Base-by-base conservation (phyloP, 331 rosid species). In the Erythrophleum ivorense region DNA sequence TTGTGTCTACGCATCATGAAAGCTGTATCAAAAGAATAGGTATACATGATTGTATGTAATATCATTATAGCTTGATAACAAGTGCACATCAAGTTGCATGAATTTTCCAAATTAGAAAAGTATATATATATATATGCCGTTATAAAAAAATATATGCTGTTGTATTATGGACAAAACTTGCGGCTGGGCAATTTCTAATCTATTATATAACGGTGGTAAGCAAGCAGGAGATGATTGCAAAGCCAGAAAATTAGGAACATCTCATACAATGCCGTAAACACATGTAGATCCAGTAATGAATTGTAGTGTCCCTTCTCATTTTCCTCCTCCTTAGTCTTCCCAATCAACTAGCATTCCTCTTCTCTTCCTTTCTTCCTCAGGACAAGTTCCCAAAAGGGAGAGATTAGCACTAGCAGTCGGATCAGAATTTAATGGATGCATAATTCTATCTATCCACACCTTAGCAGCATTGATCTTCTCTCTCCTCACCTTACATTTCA, bases 301-400 rank as follows among this genome's bases (percentile, higher is more conserved):
- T 86, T 88, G 80, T 92, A 94, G 80, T 88, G 84, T 21, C 98
- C 98, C 83, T 86, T 92, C 94, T 91, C 97, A 50, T 92, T 94
- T 84, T 92, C 94, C 83, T 90, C 93, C 46, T 87, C 96, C 80
- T 86, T 91, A 84, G 84, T 94, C 98, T 88, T 92, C 98, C 94
- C 96, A 91, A 65, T 89, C 94, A 71, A 70, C 81, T 49, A 29
- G 67, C 19, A 11, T 71, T 77, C 86, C 53, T 82, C 76, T 91
- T 85, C 90, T 88, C 83, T 84, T 93, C 83, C 88, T 85, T 81
- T 82, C 88, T 76, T 76, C 88, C 57, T 63, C 73, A 43, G 63
- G 57, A 48, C 48, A 15, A 3, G 48, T 48, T 48, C 55, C 71
- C 24, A 57, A 55, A 78, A 12, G 5, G 70, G 21, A 54, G 36